Percentiles rank a stretch among this genome's conserved stretches.
Conservation (phyloP, 768 basidiomycete genomes). For the Pilatotrama ljubarskyi region DNA sequence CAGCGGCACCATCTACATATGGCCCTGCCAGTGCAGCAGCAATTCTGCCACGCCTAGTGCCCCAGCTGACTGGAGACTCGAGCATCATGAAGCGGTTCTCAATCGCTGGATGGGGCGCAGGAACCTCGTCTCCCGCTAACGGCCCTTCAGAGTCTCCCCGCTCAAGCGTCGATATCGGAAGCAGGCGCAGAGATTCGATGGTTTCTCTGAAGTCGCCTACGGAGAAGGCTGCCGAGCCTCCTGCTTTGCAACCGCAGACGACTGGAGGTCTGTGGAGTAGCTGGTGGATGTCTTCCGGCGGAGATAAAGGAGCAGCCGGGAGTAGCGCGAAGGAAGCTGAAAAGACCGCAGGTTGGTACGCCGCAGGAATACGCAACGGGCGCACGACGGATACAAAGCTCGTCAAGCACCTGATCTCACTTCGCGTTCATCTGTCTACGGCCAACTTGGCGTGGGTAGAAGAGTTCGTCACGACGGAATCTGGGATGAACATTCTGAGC, state of each 20-base stretch:
- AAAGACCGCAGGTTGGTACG: constrained; percentile 61
- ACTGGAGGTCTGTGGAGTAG: constrained; percentile 77
- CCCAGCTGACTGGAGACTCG: constrained; percentile 76
- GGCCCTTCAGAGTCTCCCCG: constrained; percentile 36
- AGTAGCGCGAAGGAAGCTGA: constrained; percentile 38
- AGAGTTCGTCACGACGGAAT: constrained; percentile 65
- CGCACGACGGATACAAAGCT: constrained; percentile 61
- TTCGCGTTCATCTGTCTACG: constrained; percentile 86
- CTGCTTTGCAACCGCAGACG: constrained; percentile 54
- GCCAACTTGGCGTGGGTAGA: constrained; percentile 77
- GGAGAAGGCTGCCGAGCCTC: constrained; percentile 29
- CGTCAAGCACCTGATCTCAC: constrained; percentile 73
- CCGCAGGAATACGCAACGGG: constrained; percentile 55
- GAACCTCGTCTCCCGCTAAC: constrained; percentile 36
- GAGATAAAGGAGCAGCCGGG: constrained; percentile 39
- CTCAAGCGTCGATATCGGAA: constrained; percentile 41
- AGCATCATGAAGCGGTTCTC: constrained; percentile 69
- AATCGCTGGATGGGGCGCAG: constrained; percentile 57
- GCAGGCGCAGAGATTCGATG: constrained; percentile 21
- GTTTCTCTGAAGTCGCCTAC: constrained; percentile 30
- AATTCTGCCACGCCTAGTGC: constrained; percentile 65
- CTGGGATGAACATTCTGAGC: constrained; percentile 67
- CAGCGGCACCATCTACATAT: constrained; percentile 45
- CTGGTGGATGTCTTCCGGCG: constrained; percentile 76
- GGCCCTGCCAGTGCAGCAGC: constrained; percentile 59